Percentiles rank a stretch among this genome's conserved stretches.
Evolutionary conservation across 208 protist species (phyloP).

Genomic region (Leishmania major): DNA sequence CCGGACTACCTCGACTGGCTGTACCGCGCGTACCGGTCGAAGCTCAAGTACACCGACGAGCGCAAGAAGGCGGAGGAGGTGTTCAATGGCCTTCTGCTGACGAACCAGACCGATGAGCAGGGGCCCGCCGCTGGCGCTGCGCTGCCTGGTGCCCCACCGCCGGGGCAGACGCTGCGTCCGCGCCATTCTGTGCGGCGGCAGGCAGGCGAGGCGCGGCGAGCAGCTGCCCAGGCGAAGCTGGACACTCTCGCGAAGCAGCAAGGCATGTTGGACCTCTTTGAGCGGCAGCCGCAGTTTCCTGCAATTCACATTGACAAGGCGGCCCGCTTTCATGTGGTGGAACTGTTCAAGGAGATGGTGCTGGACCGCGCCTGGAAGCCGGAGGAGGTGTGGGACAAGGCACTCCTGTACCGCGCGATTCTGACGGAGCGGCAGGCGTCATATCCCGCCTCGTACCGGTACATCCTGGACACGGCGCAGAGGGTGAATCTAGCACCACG

Average conservation of each 20-base stretch:
- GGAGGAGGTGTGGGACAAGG: constrained; percentile 81
- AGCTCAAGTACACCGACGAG: constrained; percentile 55
- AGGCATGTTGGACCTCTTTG: constrained; percentile 78
- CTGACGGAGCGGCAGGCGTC: constrained; percentile 60
- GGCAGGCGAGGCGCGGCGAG: constrained; percentile 52
- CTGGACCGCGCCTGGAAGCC: constrained; percentile 64
- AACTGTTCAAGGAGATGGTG: constrained; percentile 86
- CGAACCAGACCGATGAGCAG: constrained; percentile 3
- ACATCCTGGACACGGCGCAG: constrained; percentile 68
- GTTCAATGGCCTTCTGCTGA: constrained; percentile 63
- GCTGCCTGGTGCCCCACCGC: constrained; percentile 44
- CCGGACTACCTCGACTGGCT: constrained; percentile 90
- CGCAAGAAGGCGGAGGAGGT: constrained; percentile 59
- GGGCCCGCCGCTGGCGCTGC: constrained; percentile 10
- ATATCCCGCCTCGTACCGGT: constrained; percentile 69
- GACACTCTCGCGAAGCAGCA: constrained; percentile 56
- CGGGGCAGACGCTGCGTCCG: constrained; percentile 61
- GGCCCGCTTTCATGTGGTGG: constrained; percentile 70
- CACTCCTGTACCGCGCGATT: constrained; percentile 82
- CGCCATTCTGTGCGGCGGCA: constrained; percentile 59
- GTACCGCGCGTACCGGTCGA: constrained; percentile 73
- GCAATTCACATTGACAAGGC: constrained; percentile 76
- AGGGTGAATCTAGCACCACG: constrained; percentile 36
- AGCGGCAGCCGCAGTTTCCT: constrained; percentile 87
- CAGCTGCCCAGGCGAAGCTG: constrained; percentile 56